Evolutionary conservation across 129 eudicot genomes (phyloP).

Genomic region (Erigeron canadensis): DNA sequence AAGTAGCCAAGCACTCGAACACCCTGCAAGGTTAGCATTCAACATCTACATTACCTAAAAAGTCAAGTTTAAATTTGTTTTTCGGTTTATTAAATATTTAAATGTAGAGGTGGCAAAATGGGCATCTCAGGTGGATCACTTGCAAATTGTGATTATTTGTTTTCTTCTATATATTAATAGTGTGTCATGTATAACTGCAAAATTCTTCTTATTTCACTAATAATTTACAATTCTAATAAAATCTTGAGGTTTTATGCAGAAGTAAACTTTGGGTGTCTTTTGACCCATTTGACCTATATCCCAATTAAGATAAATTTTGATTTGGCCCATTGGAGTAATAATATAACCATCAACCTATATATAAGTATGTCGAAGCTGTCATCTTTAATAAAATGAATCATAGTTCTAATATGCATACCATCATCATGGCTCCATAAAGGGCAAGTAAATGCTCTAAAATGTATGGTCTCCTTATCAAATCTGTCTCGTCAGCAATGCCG

Average conservation of each 20-base stretch:
- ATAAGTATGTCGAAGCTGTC: neutral
- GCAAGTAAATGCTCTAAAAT: constrained; percentile 89
- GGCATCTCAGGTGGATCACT: neutral
- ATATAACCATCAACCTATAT: no score
- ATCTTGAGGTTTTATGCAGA: neutral
- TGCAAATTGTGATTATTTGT: neutral
- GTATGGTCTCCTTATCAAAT: constrained; percentile 84
- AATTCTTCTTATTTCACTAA: neutral
- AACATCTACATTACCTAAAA: constrained; percentile 12
- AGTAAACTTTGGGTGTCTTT: neutral
- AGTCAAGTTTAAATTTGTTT: neutral
- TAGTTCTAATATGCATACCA: constrained; percentile 42
- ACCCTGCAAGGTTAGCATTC: constrained; percentile 53
- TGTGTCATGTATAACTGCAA: neutral
- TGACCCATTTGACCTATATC: neutral
- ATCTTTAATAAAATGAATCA: constrained; percentile 11
- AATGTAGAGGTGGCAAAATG: neutral
- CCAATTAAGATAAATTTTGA: no score
- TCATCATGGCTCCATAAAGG: constrained; percentile 82
- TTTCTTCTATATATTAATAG: neutral
- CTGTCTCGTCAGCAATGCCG: constrained; percentile 91
- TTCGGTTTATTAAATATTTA: neutral
- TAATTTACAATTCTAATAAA: neutral
- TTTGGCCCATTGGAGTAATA: no score
- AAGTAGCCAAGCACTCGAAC: constrained; percentile 82